Base-by-base conservation (phyloP, 169 alveolate genomes). In the Plasmodium gaboni region DNA sequence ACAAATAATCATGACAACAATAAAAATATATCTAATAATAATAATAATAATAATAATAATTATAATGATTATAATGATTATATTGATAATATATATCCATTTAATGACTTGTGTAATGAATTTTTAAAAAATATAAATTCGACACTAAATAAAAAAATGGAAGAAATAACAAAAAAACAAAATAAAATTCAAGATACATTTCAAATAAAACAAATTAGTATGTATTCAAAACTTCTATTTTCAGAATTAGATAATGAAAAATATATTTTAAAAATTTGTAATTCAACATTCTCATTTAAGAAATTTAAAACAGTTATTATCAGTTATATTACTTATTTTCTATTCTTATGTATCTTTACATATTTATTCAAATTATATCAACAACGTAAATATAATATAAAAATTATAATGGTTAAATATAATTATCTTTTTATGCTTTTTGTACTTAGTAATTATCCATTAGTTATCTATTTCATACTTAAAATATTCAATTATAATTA, bases 341-440 rank as follows among this genome's bases (percentile, higher is more conserved):
- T 83, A 1, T 9, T 83, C 42, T 68, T 83, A 60, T 83, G 91
- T 71, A 28, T 69, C 44, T 83, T 83, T 55, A 83, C 91, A 6
- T 42, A 83, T 48, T 10, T 83, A 4, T 65, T 83, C 10, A 83
- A 83, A 71, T 42, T 83, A 83, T 83, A 83, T 57, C 91, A 83
- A 61, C 85, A 83, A 60, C 38, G 50, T 19, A 83, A 68, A 42
- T 83, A 83, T 12, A 68, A 53, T 53, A 38, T 68, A 4, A 60
- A 57, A 6, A 83, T 83, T 32, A 83, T 73, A 10, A 83, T 83
- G 91, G 73, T 83, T 15, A 83, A 83, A 50, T 83, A 83, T 17
- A 83, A 83, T 24, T 83, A 83, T 61, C 85, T 83, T 22, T 83
- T 83, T 83, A 83, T 83, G 91, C 85, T 83, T 3, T 83, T 83